Conservation (phyloP, 164 flowering plant genomes). For the Berberis thunbergii region DNA sequence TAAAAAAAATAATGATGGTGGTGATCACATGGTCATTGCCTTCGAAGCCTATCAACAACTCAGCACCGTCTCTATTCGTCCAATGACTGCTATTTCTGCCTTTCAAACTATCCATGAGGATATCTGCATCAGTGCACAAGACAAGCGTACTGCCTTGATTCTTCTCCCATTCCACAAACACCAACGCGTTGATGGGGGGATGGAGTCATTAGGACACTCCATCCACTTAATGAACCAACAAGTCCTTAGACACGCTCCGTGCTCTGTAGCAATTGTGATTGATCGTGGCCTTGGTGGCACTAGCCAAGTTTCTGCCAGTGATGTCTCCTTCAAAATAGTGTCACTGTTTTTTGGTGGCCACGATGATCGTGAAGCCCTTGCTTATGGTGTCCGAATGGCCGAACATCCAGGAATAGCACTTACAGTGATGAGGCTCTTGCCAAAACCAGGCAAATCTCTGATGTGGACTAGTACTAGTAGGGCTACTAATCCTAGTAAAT, state of each 20-base stretch:
- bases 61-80: conserved; percentile 34
- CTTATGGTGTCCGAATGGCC: conserved; percentile 33
- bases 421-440: conserved; percentile 18
- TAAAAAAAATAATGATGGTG: conserved; percentile 2
- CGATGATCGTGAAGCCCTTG: conserved; percentile 42
- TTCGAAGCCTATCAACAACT: conserved; percentile 41
- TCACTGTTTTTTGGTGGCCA: conserved; percentile 36
- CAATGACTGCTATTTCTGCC: conserved; percentile 54
- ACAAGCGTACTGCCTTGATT: conserved; percentile 35
- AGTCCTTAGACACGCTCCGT: conserved; percentile 32
- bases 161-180: conserved; percentile 47
- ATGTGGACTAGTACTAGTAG: neutral
- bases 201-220: conserved; percentile 29
- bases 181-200: conserved; percentile 33
- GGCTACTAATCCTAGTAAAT: neutral
- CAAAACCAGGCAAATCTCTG: conserved; percentile 9
- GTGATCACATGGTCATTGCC: conserved; percentile 32
- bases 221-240: conserved; percentile 28
- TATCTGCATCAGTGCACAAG: conserved; percentile 35
- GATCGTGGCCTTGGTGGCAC: conserved; percentile 49
- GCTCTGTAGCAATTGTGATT: conserved; percentile 40
- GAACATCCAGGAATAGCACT: conserved; percentile 51
- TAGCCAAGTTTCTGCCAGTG: conserved; percentile 35
- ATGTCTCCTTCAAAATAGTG: conserved; percentile 21
- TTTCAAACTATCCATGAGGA: conserved; percentile 37